A percentile compares a stretch with the other conserved stretches of the same genome.
phyloP scores from a whole-genome alignment of 2,329 filamentous ascomycete species.

The Ceratocystis cubensis region DNA sequence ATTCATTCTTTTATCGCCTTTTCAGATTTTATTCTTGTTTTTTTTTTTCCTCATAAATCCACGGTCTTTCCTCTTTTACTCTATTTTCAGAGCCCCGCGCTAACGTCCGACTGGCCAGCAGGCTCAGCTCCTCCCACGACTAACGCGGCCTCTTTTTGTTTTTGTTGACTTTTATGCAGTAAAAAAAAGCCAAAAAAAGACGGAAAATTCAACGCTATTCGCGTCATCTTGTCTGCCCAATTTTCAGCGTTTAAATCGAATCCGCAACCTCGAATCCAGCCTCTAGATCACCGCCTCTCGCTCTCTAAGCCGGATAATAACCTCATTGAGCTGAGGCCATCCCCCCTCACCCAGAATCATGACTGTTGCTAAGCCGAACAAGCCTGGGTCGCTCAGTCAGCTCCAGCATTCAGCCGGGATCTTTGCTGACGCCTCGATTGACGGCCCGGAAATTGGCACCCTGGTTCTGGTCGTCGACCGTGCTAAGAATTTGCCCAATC shows the following conservation, averaged over 20 bases:
- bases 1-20: not conserved
- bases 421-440: conserved; percentile 84
- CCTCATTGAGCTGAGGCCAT: not conserved
- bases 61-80: not conserved
- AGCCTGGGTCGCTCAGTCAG: conserved; percentile 41
- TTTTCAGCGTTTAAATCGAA: not conserved
- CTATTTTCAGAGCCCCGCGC: conserved; percentile 6
- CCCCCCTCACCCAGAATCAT: not conserved
- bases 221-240: not conserved
- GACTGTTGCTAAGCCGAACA: conserved; percentile 44
- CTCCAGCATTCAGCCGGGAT: conserved; percentile 75
- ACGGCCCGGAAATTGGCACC: conserved; percentile 87
- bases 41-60: not conserved
- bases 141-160: not conserved
- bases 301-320: not conserved
- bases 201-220: not conserved
- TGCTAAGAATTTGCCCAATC: conserved; percentile 92
- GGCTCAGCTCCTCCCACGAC: not conserved
- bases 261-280: not conserved
- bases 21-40: not conserved
- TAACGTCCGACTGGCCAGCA: not conserved
- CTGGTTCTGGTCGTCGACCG: conserved; percentile 84
- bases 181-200: no score
- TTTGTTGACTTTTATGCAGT: conserved; percentile 9
- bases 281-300: not conserved